Conservation (phyloP, 1,139 yeast genomes). For the Yamadazyma aaseri region DNA sequence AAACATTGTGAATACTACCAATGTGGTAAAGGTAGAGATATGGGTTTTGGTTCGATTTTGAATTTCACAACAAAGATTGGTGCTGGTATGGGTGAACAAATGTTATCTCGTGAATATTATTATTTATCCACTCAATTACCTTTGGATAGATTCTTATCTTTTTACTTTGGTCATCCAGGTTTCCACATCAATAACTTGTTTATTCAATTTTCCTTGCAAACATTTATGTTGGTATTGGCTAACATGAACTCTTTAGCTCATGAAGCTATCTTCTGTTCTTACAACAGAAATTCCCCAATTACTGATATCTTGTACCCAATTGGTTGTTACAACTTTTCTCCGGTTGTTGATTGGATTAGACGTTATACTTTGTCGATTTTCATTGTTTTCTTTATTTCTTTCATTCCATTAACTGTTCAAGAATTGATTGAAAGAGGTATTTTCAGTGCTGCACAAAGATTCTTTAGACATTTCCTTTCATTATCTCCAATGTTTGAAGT, state of each 20-base stretch:
- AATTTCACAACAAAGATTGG: conserved; percentile 99
- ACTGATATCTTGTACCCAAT: conserved; percentile 82
- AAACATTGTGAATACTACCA: conserved; percentile 99
- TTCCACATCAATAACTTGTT: conserved; percentile 97
- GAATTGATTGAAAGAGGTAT: conserved; percentile 97
- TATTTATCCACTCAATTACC: conserved; percentile 97
- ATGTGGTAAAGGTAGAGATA: conserved; percentile 99
- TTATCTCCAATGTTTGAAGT: conserved; percentile 97
- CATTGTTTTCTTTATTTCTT: conserved; percentile 97
- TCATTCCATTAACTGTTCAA: conserved; percentile 93
- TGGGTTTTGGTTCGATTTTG: conserved; percentile 97
- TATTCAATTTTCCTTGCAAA: conserved; percentile 90
- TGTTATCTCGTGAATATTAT: conserved; percentile 97
- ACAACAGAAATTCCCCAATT: conserved; percentile 80
- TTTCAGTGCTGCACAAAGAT: conserved; percentile 93
- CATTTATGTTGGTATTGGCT: conserved; percentile 87
- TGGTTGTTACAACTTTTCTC: conserved; percentile 91
- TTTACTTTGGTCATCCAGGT: conserved; percentile 99
- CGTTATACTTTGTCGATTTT: conserved; percentile 96
- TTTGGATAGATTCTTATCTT: conserved; percentile 92
- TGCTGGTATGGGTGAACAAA: conserved; percentile 99
- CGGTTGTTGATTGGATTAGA: conserved; percentile 95
- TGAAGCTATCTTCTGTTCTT: conserved; percentile 82
- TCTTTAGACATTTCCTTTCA: conserved; percentile 83
- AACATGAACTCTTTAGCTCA: conserved; percentile 91